These are phyloP conservation scores for Pleurotus platypus DNA, from an alignment of 768 basidiomycete genomes.

Conservation along the genomic window DNA sequence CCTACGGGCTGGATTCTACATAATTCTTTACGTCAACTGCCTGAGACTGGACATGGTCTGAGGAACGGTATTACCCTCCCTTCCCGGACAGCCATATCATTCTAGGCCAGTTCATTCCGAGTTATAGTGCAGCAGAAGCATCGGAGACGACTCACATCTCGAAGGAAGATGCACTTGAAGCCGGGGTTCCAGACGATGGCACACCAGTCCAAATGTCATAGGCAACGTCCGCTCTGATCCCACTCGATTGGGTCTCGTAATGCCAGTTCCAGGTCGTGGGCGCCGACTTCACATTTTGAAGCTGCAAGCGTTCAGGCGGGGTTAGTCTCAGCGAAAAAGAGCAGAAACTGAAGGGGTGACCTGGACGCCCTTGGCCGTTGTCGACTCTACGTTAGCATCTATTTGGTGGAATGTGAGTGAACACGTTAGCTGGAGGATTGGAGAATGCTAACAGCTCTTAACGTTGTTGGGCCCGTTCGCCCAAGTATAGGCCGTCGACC, in stretches of 20 bases:
- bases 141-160: slow-evolving; percentile 39
- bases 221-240: slow-evolving; percentile 52
- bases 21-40: not conserved
- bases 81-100: slow-evolving; percentile 62
- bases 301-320: slow-evolving; percentile 19
- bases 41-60: no score
- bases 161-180: slow-evolving; percentile 42
- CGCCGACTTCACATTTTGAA: slow-evolving; percentile 36
- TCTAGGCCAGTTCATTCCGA: slow-evolving; percentile 18
- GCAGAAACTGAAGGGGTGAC: slow-evolving; percentile 16
- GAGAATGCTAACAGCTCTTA: slow-evolving; percentile 45
- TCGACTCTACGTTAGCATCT: slow-evolving; percentile 51
- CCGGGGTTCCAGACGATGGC: slow-evolving; percentile 39
- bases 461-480: slow-evolving; percentile 45
- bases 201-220: slow-evolving; percentile 56
- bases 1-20: slow-evolving; percentile 55
- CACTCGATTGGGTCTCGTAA: slow-evolving; percentile 38
- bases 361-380: slow-evolving; percentile 44
- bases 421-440: not conserved
- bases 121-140: not conserved
- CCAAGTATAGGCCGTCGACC: slow-evolving; percentile 49
- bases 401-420: not conserved
- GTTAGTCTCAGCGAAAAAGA: no score
- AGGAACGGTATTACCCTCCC: slow-evolving; percentile 37
- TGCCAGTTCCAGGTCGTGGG: slow-evolving; percentile 52